These are phyloP conservation scores for Solanum appendiculatum DNA, from an alignment of 257 asterid species.

Conservation along the genomic window DNA sequence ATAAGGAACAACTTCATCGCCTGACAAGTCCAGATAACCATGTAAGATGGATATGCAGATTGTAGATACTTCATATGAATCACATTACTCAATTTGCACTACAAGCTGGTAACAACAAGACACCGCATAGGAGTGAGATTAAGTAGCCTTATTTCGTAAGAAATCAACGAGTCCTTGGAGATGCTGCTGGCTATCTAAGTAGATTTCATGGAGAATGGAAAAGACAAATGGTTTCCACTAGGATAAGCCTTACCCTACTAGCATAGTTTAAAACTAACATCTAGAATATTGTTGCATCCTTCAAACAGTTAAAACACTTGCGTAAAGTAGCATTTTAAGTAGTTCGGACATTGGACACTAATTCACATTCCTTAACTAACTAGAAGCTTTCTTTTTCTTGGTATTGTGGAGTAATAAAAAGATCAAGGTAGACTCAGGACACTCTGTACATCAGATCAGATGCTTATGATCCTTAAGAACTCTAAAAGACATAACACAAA, in stretches of 20 bases:
- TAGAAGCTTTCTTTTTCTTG: neutral
- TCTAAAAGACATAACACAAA: neutral
- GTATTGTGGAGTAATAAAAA: neutral
- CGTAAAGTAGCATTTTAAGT: neutral
- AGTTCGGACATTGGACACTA: neutral
- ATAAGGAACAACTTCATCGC: slow-evolving; percentile 79
- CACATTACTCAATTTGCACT: neutral
- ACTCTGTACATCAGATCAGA: neutral
- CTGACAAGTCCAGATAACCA: slow-evolving; percentile 18
- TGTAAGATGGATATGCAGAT: neutral
- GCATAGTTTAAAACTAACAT: neutral
- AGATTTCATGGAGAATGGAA: neutral
- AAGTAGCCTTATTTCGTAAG: neutral
- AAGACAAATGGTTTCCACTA: neutral
- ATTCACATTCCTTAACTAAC: neutral
- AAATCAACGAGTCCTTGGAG: neutral
- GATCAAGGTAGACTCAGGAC: neutral
- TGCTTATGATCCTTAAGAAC: neutral
- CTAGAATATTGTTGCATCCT: neutral
- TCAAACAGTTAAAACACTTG: neutral
- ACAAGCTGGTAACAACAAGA: neutral
- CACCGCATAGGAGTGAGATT: neutral
- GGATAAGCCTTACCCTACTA: neutral
- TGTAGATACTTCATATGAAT: neutral
- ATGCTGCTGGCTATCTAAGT: neutral